Evolutionary conservation across 73 alveolate species (phyloP).

Genomic region (Paraurostyla sp.): DNA sequence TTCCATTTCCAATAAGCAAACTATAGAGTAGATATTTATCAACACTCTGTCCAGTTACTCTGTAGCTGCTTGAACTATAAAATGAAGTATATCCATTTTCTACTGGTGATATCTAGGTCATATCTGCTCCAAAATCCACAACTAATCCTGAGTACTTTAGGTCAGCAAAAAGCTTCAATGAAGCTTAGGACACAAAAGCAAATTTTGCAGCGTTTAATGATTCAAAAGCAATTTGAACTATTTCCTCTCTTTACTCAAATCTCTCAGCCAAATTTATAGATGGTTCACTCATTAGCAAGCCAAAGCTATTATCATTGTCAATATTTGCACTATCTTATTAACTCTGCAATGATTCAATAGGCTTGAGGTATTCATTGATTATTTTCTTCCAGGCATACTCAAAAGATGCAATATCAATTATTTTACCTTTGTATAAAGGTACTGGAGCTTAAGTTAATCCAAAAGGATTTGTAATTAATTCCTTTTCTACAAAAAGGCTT

Average conservation of each 20-base stretch:
- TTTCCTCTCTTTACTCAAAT: conserved; percentile 11
- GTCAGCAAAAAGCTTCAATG: conserved; percentile 49
- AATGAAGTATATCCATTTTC: conserved; percentile 64
- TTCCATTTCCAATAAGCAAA: not conserved
- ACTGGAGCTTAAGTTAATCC: conserved; percentile 1
- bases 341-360: not conserved
- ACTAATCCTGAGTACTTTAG: conserved; percentile 47
- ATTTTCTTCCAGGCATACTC: conserved; percentile 18
- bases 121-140: conserved; percentile 62
- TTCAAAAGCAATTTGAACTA: conserved; percentile 27
- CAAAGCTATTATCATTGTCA: conserved; percentile 32
- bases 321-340: not conserved
- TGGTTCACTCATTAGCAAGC: conserved; percentile 26
- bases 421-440: conserved; percentile 22
- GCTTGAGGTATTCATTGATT: conserved; percentile 16
- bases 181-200: conserved; percentile 28
- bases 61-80: not conserved
- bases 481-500: not conserved
- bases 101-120: conserved; percentile 61
- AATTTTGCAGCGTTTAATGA: not conserved
- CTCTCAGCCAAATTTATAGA: conserved; percentile 4
- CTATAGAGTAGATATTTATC: conserved; percentile 33
- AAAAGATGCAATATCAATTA: conserved; percentile 7
- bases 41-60: conserved; percentile 9
- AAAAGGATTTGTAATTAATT: not conserved